These are phyloP conservation scores for Lasiodiplodia hormozganensis DNA, from an alignment of 2,329 filamentous ascomycete species.

Conservation along the genomic window DNA sequence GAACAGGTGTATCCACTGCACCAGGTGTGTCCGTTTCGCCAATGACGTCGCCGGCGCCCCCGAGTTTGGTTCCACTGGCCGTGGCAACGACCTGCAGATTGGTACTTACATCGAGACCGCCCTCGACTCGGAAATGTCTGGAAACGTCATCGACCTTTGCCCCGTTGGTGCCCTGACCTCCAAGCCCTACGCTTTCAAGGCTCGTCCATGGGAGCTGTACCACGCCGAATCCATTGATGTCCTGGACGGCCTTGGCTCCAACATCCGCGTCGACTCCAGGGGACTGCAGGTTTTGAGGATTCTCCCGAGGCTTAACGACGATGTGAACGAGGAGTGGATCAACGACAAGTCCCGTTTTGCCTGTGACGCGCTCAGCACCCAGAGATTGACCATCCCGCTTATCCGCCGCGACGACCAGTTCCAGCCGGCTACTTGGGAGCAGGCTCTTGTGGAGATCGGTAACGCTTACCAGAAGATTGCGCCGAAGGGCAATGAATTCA, in stretches of 20 bases:
- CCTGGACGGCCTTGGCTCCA: slow-evolving; percentile 88
- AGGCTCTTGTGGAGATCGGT: slow-evolving; percentile 86
- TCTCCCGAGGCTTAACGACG: slow-evolving; percentile 90
- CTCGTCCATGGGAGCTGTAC: slow-evolving; percentile 95
- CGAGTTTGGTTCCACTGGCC: slow-evolving; percentile 90
- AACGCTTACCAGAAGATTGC: slow-evolving; percentile 79
- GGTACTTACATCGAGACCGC: slow-evolving; percentile 96
- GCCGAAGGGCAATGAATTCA: slow-evolving; percentile 92
- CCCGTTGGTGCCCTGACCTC: slow-evolving; percentile 95
- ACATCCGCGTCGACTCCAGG: slow-evolving; percentile 91
- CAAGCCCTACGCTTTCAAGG: slow-evolving; percentile 97
- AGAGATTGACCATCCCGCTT: slow-evolving; percentile 90
- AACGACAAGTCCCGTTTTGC: slow-evolving; percentile 98
- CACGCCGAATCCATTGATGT: slow-evolving; percentile 97
- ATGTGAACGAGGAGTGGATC: slow-evolving; percentile 99
- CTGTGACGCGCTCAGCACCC: slow-evolving; percentile 94
- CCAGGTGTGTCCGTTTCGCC: slow-evolving; percentile 94
- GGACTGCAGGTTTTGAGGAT: slow-evolving; percentile 97
- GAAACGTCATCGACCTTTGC: slow-evolving; percentile 97
- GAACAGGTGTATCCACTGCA: slow-evolving; percentile 99
- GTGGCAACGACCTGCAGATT: slow-evolving; percentile 97
- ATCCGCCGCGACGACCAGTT: slow-evolving; percentile 90
- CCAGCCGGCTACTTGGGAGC: slow-evolving; percentile 92
- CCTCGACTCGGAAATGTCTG: slow-evolving; percentile 92
- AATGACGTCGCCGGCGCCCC: slow-evolving; percentile 97